phyloP scores from a whole-genome alignment of 768 basidiomycete species.

The Dentipellis fragilis region DNA sequence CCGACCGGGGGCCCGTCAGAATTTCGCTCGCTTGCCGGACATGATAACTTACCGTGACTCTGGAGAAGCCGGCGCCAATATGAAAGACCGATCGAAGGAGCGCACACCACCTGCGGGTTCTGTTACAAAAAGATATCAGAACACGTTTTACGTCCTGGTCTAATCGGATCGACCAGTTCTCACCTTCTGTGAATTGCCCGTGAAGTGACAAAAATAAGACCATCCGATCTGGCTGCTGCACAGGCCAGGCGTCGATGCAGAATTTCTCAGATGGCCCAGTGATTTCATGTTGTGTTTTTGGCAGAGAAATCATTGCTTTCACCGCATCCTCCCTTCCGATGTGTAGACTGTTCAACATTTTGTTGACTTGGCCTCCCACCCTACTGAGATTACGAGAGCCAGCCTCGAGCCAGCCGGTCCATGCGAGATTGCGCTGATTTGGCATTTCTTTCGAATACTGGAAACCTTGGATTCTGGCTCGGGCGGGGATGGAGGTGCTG shows the following conservation, averaged over 20 bases:
- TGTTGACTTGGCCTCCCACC: constrained; percentile 51
- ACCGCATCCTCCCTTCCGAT: constrained; percentile 58
- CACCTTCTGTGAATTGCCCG: constrained; percentile 88
- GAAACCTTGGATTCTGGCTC: constrained; percentile 65
- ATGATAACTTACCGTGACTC: constrained; percentile 64
- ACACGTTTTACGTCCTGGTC: background rate
- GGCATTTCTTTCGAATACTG: constrained; percentile 58
- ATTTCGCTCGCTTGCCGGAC: constrained; percentile 6
- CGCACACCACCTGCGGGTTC: constrained; percentile 70
- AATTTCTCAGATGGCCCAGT: constrained; percentile 72
- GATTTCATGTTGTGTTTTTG: constrained; percentile 77
- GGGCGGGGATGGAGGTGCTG: constrained; percentile 73
- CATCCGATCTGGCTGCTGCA: constrained; percentile 45
- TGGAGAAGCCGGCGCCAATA: constrained; percentile 71
- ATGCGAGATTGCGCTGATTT: constrained; percentile 75
- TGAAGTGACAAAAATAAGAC: constrained; percentile 68
- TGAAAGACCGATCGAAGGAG: constrained; percentile 89
- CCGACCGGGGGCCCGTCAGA: constrained; percentile 1
- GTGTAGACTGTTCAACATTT: constrained; percentile 57
- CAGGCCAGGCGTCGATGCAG: constrained; percentile 77
- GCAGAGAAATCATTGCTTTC: constrained; percentile 52
- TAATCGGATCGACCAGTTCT: constrained; percentile 18
- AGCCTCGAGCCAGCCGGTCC: constrained; percentile 54
- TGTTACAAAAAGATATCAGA: constrained; percentile 17
- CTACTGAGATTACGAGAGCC: constrained; percentile 74